Evolutionary conservation across 164 flowering plant species (phyloP).

Genomic region (Cinnamomum micranthum): DNA sequence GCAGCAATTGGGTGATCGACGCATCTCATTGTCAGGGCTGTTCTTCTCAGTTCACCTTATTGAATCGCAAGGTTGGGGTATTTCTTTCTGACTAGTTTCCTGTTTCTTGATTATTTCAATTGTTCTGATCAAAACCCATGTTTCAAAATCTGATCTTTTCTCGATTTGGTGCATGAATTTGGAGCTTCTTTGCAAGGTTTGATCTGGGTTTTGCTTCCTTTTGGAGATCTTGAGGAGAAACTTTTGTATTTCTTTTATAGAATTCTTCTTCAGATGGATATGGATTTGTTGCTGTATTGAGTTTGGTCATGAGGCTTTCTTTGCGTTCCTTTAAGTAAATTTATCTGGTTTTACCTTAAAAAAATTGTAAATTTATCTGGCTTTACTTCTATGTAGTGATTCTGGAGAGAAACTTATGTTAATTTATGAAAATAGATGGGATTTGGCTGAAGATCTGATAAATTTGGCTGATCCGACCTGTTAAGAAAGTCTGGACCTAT

Average conservation of each 20-base stretch:
- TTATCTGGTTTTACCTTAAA: background rate
- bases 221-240: background rate
- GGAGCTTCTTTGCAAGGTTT: background rate
- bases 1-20: conserved; percentile 87
- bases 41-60: conserved; percentile 90
- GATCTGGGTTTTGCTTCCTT: background rate
- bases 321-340: background rate
- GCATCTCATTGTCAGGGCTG: conserved; percentile 96
- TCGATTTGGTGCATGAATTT: background rate
- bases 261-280: too few species aligned
- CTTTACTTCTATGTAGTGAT: too few species aligned
- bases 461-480: too few species aligned
- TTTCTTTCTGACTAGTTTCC: background rate
- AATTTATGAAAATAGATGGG: too few species aligned
- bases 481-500: too few species aligned
- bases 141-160: background rate
- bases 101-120: background rate
- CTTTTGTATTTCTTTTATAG: background rate
- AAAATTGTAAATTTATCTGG: background rate
- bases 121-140: background rate
- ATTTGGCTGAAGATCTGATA: too few species aligned
- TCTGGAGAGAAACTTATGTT: background rate
- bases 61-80: conserved; percentile 11
- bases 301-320: too few species aligned
- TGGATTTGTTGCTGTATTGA: too few species aligned